Conservation (phyloP, 2,329 filamentous ascomycete genomes). For the Colletotrichum sp. region DNA sequence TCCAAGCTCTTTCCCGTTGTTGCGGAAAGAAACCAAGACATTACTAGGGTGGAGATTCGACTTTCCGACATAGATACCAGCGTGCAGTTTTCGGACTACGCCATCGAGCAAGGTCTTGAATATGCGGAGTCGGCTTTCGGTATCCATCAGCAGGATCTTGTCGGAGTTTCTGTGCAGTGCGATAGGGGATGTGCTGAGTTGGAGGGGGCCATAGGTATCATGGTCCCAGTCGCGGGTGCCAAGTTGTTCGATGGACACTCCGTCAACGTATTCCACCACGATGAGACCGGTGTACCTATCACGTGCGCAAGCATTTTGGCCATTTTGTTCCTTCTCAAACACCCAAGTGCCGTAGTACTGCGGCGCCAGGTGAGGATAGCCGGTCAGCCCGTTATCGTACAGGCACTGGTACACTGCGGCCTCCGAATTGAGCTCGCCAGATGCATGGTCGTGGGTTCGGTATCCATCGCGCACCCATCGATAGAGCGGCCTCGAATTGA, state of each 20-base stretch:
- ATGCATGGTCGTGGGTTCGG: neutral
- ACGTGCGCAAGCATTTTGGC: neutral
- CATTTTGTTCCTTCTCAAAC: neutral
- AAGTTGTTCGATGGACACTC: neutral
- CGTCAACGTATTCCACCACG: neutral
- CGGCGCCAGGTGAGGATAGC: neutral
- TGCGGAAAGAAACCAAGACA: neutral
- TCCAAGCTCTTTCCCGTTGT: neutral
- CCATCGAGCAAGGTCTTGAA: neutral
- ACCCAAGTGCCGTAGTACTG: neutral
- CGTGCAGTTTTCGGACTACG: neutral
- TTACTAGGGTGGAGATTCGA: no score
- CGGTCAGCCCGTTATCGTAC: neutral
- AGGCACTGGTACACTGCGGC: neutral
- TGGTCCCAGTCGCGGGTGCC: neutral
- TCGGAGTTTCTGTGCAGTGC: neutral
- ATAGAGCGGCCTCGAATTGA: neutral
- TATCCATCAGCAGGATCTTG: neutral
- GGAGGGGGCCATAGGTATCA: neutral
- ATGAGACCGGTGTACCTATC: neutral
- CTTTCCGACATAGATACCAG: neutral
- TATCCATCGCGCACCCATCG: no score
- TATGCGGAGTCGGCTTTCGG: neutral
- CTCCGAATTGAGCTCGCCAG: neutral
- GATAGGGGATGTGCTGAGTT: neutral